Evolutionary conservation across 2,329 filamentous ascomycete genomes (phyloP), one percentile per base, ranked within the genome.

Genomic region (Cercospora nicotianae): DNA sequence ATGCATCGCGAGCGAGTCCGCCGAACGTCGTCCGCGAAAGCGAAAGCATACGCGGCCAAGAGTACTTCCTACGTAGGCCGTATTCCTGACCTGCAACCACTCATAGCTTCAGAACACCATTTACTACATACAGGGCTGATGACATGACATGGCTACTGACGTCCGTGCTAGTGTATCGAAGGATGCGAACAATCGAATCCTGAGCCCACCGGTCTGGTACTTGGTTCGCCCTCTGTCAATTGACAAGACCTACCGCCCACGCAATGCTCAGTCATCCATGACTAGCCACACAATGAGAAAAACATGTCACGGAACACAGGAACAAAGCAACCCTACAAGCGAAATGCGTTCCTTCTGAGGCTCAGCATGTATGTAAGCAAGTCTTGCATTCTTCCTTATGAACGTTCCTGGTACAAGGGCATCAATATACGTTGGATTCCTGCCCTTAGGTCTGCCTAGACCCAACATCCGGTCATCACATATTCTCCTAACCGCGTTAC

Each of bases 191-290:
- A 5, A 20, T 28, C 20, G 53, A 26, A 31, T 33, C 53, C 26
- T 58, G 26, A 58, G 53, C 53, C 53, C 53, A 58, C 53, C 53
- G 53, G 53, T 58, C 53, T 58, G 53, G 53, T 51, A 23, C 45
- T 23, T 51, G 45, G 45, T 51, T 51, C 45, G 45, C 45, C 45
- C 45, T 51, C 45, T 7, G 6, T 42, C 36, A 3, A 6, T 42
- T 3, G 36, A 42, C 36, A 42, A 1, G 2, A 42, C 36, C 36
- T 42, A 42, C 36, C 36, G 36, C 53, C 53, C 20, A 33, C 53
- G 13, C 53, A 58, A 33, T n/a, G 20, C 23, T 30, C 53, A 31
- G 53, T 58, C 53, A 58, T 58, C 53, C 26, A 10, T 33, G 53
- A 30, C 53, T 33, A 57, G 48, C 26, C 26, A 16, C 23, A 26